Evolutionary conservation across 768 basidiomycete species (phyloP).

Genomic region (Epithele typhae): DNA sequence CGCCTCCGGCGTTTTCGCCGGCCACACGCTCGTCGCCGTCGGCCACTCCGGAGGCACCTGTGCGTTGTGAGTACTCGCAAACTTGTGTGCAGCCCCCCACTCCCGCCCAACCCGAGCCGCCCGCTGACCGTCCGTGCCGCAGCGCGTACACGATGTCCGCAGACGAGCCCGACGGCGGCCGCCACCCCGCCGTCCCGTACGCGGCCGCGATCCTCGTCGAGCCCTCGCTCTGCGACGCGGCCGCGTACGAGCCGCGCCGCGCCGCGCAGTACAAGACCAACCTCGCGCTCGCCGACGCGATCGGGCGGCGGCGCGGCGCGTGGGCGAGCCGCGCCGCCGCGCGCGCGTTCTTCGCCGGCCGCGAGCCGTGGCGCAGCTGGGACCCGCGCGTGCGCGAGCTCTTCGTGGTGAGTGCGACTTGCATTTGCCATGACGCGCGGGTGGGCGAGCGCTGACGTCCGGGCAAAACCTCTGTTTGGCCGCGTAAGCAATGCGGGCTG

Average conservation of each 20-base stretch:
- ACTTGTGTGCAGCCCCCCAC: not conserved
- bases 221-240: conserved; percentile 29
- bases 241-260: conserved; percentile 33
- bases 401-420: conserved; percentile 18
- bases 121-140: no score
- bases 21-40: conserved; percentile 1
- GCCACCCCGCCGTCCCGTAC: not conserved
- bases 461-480: no score
- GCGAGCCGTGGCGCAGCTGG: conserved; percentile 45
- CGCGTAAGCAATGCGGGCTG: not conserved
- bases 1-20: not conserved
- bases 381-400: conserved; percentile 36
- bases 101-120: not conserved
- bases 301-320: conserved; percentile 25
- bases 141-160: not conserved
- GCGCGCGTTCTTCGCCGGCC: conserved; percentile 36
- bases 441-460: no score
- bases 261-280: conserved; percentile 31
- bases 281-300: conserved; percentile 1
- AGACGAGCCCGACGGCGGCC: not conserved
- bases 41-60: conserved; percentile 5
- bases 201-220: conserved; percentile 40
- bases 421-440: not conserved
- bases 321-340: conserved; percentile 42
- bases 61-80: not conserved